phyloP scores from a whole-genome alignment of 1,284 basidiomycete genomes.

The Ustilago bromivora region DNA sequence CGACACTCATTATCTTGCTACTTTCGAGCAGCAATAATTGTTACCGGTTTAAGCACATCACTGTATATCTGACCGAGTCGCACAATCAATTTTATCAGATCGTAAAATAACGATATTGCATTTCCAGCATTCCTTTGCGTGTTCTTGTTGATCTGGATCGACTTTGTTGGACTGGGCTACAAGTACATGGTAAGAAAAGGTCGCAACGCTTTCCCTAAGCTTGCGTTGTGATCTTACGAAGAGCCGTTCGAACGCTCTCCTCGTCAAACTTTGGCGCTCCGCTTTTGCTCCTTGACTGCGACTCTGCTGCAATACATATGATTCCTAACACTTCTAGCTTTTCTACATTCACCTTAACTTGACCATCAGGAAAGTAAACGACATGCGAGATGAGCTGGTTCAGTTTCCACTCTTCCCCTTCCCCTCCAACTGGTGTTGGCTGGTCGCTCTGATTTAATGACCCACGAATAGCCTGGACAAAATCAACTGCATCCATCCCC shows the following conservation, averaged over 20 bases:
- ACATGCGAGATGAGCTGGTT: slow-evolving; percentile 79
- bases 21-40: slow-evolving; percentile 18
- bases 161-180: background rate
- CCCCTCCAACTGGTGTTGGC: slow-evolving; percentile 9
- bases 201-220: background rate
- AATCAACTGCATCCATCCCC: slow-evolving; percentile 85
- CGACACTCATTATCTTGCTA: slow-evolving; percentile 53
- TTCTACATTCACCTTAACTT: slow-evolving; percentile 22
- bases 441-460: slow-evolving; percentile 75
- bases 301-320: slow-evolving; percentile 12
- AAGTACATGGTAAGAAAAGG: background rate
- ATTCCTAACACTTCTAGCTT: slow-evolving; percentile 24
- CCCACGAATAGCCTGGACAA: slow-evolving; percentile 79
- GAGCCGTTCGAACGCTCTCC: slow-evolving; percentile 20
- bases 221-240: slow-evolving; percentile 10
- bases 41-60: background rate
- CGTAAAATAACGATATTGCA: background rate
- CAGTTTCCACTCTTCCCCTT: slow-evolving; percentile 44
- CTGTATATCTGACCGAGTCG: background rate
- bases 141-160: background rate
- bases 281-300: slow-evolving; percentile 16
- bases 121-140: background rate
- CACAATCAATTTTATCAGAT: background rate
- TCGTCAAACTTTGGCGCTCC: slow-evolving; percentile 48
- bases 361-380: slow-evolving; percentile 36